Percentiles rank a stretch among this genome's conserved stretches.
Evolutionary conservation across 1,284 basidiomycete genomes (phyloP).

Genomic region (Ceratobasidium sp.): DNA sequence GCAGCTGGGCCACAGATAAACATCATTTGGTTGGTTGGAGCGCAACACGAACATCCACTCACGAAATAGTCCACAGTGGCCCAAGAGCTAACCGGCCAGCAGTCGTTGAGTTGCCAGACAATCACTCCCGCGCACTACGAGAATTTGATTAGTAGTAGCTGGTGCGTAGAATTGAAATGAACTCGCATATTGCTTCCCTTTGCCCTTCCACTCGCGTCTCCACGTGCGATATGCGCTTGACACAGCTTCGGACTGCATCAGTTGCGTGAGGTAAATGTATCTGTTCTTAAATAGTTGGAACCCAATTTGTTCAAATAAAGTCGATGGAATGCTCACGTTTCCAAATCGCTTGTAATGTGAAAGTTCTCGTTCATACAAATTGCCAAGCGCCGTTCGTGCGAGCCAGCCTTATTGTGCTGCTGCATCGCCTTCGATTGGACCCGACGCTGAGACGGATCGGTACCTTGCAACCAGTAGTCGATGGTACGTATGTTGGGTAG

Average conservation of each 20-base stretch:
- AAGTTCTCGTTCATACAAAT: conserved; percentile 75
- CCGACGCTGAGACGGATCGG: conserved; percentile 58
- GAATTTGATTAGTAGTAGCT: not conserved
- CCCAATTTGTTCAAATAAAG: not conserved
- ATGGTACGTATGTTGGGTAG: conserved; percentile 69
- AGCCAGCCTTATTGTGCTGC: conserved; percentile 70
- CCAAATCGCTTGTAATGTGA: conserved; percentile 65
- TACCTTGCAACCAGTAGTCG: conserved; percentile 64
- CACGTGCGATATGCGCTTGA: conserved; percentile 71
- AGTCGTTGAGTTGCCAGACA: conserved; percentile 80
- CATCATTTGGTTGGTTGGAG: not conserved
- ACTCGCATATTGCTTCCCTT: conserved; percentile 69
- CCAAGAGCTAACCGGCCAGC: conserved; percentile 79
- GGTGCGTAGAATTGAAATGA: not conserved
- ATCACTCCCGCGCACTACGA: conserved; percentile 69
- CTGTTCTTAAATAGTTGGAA: conserved; percentile 55
- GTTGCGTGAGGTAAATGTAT: conserved; percentile 73
- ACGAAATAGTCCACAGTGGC: conserved; percentile 78
- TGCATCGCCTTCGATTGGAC: conserved; percentile 68
- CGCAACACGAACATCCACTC: conserved; percentile 52
- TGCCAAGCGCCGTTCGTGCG: conserved; percentile 69
- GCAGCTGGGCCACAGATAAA: conserved; percentile 55
- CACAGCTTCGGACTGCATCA: conserved; percentile 76
- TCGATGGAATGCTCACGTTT: conserved; percentile 60
- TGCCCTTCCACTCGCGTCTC: conserved; percentile 73